Base-by-base conservation (phyloP, 2,329 filamentous ascomycete species). In the Bimuria novae-zelandiae region DNA sequence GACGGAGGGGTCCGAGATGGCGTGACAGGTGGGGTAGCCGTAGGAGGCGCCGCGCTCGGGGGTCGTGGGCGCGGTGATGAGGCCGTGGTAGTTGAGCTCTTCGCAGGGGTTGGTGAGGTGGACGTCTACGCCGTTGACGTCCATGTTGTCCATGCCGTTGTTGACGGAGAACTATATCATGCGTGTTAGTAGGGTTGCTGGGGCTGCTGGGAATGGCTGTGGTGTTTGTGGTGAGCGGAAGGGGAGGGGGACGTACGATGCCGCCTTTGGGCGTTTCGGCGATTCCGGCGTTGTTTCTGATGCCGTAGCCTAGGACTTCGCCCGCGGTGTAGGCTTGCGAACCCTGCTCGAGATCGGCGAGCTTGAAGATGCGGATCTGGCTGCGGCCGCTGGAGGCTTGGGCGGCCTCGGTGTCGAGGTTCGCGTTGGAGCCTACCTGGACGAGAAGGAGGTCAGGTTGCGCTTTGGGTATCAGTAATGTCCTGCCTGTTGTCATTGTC, bases 11-110 rank as follows among this genome's bases (percentile, higher is more conserved):
- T 81, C 77, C 85, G 86, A 90, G 7, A 85, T 76, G 0, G 86
- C 77, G 61, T 85, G 86, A 73, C 88, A 90, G 41, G 79, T 71
- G 1, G 88, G 88, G 65, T 89, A 90, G n/a, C 88, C 88, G 63
- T 85, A 87, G 68, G 89, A 88, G 2, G 64, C 62, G 29, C 74
- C 76, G 63, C 76, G 69, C 30, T 70, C 56, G 4, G 62, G 37
- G 29, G 70, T 73, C 1, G 56, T 19, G 1, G 79, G 5, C 85
- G 87, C 1, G 78, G 80, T 14, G 63, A 69, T 33, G 80, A 64
- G 51, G 80, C 69, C 23, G 71, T 72, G 7, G 87, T 80, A 16
- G 72, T 37, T 60, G 62, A 53, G 68, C 89, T 88, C 41, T 85
- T 76, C 0, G 86, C 79, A 87, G 0, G 87, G 87, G 65, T 89